phyloP scores from a whole-genome alignment of 305 asterid species.

The Euphrasia arctica region DNA sequence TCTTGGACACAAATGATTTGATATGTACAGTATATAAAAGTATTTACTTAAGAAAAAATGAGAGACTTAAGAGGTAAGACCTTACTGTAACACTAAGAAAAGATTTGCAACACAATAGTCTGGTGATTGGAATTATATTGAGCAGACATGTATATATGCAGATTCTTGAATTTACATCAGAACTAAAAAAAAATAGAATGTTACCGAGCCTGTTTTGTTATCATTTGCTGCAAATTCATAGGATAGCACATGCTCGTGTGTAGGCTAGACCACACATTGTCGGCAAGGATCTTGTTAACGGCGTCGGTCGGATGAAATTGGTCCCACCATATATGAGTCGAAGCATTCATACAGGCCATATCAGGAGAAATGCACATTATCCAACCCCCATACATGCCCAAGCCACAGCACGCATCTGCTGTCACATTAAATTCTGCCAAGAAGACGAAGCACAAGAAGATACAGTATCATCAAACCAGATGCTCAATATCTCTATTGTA shows the following conservation, averaged over 20 bases:
- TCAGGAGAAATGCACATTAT: slow-evolving; percentile 68
- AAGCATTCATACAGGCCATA: slow-evolving; percentile 78
- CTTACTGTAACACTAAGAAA: no score
- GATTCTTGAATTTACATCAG: no score
- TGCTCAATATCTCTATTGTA: no score
- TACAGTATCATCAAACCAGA: no score
- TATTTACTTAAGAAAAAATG: no score
- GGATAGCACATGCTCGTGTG: slow-evolving; percentile 81
- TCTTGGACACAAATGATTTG: no score
- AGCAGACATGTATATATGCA: no score
- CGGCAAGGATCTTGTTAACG: slow-evolving; percentile 79
- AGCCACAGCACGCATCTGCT: slow-evolving; percentile 86
- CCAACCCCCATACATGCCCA: slow-evolving; percentile 72
- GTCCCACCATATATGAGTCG: slow-evolving; percentile 87
- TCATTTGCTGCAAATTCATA: slow-evolving; percentile 75
- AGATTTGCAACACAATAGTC: no score
- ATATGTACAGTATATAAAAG: no score
- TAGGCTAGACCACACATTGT: slow-evolving; percentile 69
- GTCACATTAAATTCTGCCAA: slow-evolving; percentile 61
- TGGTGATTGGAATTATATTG: no score
- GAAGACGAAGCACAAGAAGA: slow-evolving; percentile 12
- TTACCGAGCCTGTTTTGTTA: slow-evolving; percentile 23
- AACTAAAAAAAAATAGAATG: no score
- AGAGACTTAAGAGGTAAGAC: no score
- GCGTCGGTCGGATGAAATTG: slow-evolving; percentile 92